phyloP scores from a whole-genome alignment of 306 rosid species.

The Vigna mungo region DNA sequence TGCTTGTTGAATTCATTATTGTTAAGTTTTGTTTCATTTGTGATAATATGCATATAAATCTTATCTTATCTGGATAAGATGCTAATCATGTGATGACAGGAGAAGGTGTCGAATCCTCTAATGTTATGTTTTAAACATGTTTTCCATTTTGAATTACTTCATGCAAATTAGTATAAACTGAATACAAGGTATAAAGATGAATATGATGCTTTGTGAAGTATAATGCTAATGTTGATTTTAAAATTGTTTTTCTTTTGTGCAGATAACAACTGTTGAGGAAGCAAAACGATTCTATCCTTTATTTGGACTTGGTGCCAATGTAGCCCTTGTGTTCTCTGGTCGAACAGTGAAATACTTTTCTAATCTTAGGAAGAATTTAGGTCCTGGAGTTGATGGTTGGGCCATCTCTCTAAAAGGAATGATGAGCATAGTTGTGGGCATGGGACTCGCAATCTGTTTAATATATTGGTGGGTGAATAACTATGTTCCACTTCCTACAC shows the following conservation, averaged over 20 bases:
- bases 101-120: neutral
- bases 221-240: neutral
- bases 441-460: constrained; percentile 84
- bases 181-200: neutral
- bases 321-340: constrained; percentile 95
- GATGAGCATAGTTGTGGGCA: constrained; percentile 95
- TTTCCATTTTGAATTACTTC: constrained; percentile 11
- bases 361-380: constrained; percentile 73
- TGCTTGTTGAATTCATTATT: constrained; percentile 1
- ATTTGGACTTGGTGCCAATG: constrained; percentile 96
- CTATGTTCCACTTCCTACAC: constrained; percentile 83
- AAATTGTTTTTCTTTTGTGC: neutral
- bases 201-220: constrained; percentile 31
- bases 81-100: constrained; percentile 18
- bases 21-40: constrained; percentile 20
- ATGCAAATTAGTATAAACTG: constrained; percentile 16
- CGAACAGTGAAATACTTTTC: constrained; percentile 97
- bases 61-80: constrained; percentile 4
- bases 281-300: constrained; percentile 94
- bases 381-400: constrained; percentile 99
- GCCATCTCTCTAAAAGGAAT: constrained; percentile 87
- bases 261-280: constrained; percentile 91
- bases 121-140: neutral
- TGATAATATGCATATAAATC: neutral
- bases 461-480: constrained; percentile 97